These are phyloP conservation scores for Lecanoromycetidae sp. DNA, from an alignment of 2,329 filamentous ascomycete species.

Conservation along the genomic window DNA sequence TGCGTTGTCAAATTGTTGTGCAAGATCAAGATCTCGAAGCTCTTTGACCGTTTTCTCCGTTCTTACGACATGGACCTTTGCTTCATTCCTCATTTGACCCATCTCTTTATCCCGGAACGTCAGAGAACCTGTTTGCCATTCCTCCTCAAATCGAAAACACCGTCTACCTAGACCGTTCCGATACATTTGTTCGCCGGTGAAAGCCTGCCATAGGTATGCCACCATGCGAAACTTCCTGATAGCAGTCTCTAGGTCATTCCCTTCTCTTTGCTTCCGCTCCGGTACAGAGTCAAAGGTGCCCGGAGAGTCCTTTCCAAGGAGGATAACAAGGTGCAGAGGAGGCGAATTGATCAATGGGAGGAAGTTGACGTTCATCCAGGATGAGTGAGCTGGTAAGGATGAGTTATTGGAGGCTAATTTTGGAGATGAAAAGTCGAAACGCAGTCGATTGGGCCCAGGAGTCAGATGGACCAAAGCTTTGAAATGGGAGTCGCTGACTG, in stretches of 20 bases:
- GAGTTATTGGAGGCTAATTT: slow-evolving; percentile 60
- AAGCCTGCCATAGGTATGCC: slow-evolving; percentile 93
- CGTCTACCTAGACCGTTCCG: slow-evolving; percentile 76
- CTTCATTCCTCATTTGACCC: slow-evolving; percentile 74
- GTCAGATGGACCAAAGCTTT: slow-evolving; percentile 84
- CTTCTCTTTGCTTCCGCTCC: slow-evolving; percentile 62
- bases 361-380: slow-evolving; percentile 75
- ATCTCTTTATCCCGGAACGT: slow-evolving; percentile 60
- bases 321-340: slow-evolving; percentile 76
- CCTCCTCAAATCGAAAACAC: slow-evolving; percentile 83
- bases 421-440: slow-evolving; percentile 76
- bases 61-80: slow-evolving; percentile 76
- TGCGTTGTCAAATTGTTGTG: slow-evolving; percentile 63
- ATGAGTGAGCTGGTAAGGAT: slow-evolving; percentile 57
- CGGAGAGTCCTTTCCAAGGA: slow-evolving; percentile 78
- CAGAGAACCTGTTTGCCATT: slow-evolving; percentile 77
- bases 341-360: slow-evolving; percentile 66
- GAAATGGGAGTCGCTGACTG: slow-evolving; percentile 78
- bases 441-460: slow-evolving; percentile 76
- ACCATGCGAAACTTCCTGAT: slow-evolving; percentile 88
- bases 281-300: slow-evolving; percentile 74
- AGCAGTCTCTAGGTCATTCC: slow-evolving; percentile 67
- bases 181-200: slow-evolving; percentile 93
- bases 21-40: slow-evolving; percentile 62
- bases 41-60: slow-evolving; percentile 74